Conservation (phyloP, 768 basidiomycete species). For the Mycena rebaudengoi region DNA sequence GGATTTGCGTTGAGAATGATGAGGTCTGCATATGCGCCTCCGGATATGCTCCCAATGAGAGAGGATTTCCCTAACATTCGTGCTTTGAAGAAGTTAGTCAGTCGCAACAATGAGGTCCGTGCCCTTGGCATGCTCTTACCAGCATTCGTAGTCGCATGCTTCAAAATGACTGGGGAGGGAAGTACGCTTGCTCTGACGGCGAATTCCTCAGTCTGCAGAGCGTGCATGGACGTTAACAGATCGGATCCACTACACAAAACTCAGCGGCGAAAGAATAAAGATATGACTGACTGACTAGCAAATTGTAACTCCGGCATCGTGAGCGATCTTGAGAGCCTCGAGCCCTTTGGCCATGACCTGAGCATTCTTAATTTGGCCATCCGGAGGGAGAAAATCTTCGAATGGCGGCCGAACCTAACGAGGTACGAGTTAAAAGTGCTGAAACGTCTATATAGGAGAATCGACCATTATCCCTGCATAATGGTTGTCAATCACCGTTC, state of each 20-base stretch:
- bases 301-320: slow-evolving; percentile 49
- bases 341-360: slow-evolving; percentile 52
- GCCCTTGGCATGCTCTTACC: slow-evolving; percentile 25
- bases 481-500: no score
- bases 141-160: slow-evolving; percentile 53
- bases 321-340: slow-evolving; percentile 49
- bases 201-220: slow-evolving; percentile 54
- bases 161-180: slow-evolving; percentile 40
- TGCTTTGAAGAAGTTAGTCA: slow-evolving; percentile 20
- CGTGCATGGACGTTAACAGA: slow-evolving; percentile 52
- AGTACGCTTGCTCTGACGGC: slow-evolving; percentile 47
- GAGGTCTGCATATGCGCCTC: slow-evolving; percentile 50
- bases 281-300: slow-evolving; percentile 45
- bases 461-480: slow-evolving; percentile 48
- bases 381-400: slow-evolving; percentile 47
- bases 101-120: background rate
- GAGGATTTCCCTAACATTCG: slow-evolving; percentile 45
- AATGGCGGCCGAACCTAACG: slow-evolving; percentile 51
- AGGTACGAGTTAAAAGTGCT: no score
- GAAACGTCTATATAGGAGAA: no score
- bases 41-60: slow-evolving; percentile 43
- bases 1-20: slow-evolving; percentile 51
- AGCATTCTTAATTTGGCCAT: slow-evolving; percentile 48
- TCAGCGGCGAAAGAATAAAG: no score
- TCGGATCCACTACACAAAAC: slow-evolving; percentile 29